Evolutionary conservation across 805 yeast genomes (phyloP).

Genomic region (Sugiyamaella qingdaonensis): DNA sequence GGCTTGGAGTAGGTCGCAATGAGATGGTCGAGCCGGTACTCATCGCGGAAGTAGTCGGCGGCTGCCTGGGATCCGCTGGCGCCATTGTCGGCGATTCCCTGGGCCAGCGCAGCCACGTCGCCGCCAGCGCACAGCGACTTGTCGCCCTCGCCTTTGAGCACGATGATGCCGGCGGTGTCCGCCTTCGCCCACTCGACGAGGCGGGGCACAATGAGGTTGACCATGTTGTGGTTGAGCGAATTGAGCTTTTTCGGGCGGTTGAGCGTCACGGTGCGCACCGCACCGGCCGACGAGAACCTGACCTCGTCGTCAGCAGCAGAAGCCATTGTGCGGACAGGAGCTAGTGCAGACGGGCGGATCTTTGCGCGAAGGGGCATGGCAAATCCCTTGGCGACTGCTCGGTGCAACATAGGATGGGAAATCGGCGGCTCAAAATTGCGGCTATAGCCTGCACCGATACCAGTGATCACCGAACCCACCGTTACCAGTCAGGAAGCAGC

Average conservation of each 20-base stretch:
- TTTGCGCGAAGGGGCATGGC: conserved; percentile 35
- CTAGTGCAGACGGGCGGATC: conserved; percentile 23
- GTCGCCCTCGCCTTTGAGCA: conserved; percentile 58
- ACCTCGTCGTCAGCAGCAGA: conserved; percentile 45
- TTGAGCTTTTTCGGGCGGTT: conserved; percentile 82
- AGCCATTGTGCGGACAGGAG: conserved; percentile 11
- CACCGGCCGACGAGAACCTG: conserved; percentile 54
- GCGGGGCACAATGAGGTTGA: conserved; percentile 64
- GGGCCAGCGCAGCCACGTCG: conserved; percentile 79
- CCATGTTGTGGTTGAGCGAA: conserved; percentile 77
- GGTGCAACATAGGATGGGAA: background rate
- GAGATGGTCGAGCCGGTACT: conserved; percentile 75
- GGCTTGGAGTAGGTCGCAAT: conserved; percentile 86
- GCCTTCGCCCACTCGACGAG: conserved; percentile 73
- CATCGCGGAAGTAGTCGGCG: conserved; percentile 65
- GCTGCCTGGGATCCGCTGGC: conserved; percentile 50
- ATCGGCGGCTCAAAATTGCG: too few species aligned
- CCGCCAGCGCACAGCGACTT: conserved; percentile 95
- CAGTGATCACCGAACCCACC: too few species aligned
- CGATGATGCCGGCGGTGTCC: conserved; percentile 55
- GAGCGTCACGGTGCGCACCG: conserved; percentile 67
- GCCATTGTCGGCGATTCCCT: conserved; percentile 28
- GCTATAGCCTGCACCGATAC: too few species aligned
- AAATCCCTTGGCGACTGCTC: background rate
- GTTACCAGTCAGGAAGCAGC: too few species aligned